These are phyloP conservation scores for Hyphopichia fennica DNA, from an alignment of 1,139 yeast genomes.

Conservation along the genomic window DNA sequence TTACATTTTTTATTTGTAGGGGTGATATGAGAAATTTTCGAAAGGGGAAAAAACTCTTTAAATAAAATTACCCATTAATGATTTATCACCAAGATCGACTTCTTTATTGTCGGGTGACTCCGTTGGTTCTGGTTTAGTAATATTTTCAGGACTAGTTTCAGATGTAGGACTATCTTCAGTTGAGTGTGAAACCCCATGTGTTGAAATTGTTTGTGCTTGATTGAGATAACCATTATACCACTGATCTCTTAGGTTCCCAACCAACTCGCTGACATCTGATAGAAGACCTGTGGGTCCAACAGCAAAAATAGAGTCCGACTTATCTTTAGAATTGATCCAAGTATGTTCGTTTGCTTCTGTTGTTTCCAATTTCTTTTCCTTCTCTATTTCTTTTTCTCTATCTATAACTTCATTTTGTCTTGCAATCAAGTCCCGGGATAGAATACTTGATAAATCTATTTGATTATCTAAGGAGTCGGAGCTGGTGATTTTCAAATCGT, in stretches of 20 bases:
- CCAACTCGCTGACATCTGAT: conserved; percentile 58
- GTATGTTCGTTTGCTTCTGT: conserved; percentile 19
- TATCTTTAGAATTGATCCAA: conserved; percentile 55
- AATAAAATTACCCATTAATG: conserved; percentile 30
- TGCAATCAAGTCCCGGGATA: conserved; percentile 36
- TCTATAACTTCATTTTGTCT: conserved; percentile 39
- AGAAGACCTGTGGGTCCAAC: conserved; percentile 74
- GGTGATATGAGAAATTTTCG: neutral
- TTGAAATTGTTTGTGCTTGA: conserved; percentile 6
- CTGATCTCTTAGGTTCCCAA: conserved; percentile 39
- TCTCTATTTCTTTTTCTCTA: conserved; percentile 14
- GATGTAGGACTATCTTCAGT: neutral
- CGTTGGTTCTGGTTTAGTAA: neutral
- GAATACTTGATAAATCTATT: conserved; percentile 28
- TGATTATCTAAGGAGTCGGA: conserved; percentile 27
- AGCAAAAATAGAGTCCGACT: conserved; percentile 55
- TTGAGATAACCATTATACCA: conserved; percentile 22
- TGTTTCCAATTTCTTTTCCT: conserved; percentile 3
- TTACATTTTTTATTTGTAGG: neutral
- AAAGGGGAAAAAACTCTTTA: conserved; percentile 3
- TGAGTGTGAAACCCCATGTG: neutral
- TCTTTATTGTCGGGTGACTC: conserved; percentile 7
- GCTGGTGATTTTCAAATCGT: conserved; percentile 3
- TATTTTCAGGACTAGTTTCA: neutral
- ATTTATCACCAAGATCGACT: conserved; percentile 16